phyloP scores from a whole-genome alignment of 805 yeast genomes.

The Ascoidea tarda region DNA sequence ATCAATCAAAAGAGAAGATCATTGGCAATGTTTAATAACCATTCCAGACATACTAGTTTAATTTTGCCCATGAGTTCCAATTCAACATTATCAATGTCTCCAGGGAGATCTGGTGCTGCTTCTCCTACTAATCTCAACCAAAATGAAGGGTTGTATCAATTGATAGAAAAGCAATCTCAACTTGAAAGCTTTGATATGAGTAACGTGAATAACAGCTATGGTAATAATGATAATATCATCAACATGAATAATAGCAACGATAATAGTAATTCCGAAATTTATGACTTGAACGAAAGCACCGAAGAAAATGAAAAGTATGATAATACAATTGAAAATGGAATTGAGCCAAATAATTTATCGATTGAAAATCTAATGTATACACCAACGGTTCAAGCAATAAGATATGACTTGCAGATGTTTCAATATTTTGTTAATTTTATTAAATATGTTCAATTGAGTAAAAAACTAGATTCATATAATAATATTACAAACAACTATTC shows the following conservation, averaged over 20 bases:
- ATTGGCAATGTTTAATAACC: conserved; percentile 12
- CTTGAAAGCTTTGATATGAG: conserved; percentile 8
- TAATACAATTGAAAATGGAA: background rate
- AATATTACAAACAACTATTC: background rate
- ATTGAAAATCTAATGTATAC: conserved; percentile 18
- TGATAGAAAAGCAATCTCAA: conserved; percentile 10
- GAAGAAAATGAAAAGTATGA: background rate
- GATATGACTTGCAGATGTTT: conserved; percentile 27
- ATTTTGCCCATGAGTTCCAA: background rate
- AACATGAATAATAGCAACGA: background rate
- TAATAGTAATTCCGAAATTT: background rate
- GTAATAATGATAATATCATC: too few species aligned
- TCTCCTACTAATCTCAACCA: background rate
- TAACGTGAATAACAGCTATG: conserved; percentile 1
- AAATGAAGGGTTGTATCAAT: background rate
- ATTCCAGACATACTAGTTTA: background rate
- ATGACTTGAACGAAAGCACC: background rate
- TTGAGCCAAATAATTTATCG: background rate
- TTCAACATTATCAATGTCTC: background rate
- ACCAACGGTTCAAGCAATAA: conserved; percentile 25
- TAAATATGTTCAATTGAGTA: conserved; percentile 12
- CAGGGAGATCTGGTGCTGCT: background rate
- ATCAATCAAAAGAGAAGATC: conserved; percentile 42
- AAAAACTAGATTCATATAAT: background rate
- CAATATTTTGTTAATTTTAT: conserved; percentile 22